Evolutionary conservation across 2,329 filamentous ascomycete genomes (phyloP).

Genomic region (Cladosporium sphaerospermum): DNA sequence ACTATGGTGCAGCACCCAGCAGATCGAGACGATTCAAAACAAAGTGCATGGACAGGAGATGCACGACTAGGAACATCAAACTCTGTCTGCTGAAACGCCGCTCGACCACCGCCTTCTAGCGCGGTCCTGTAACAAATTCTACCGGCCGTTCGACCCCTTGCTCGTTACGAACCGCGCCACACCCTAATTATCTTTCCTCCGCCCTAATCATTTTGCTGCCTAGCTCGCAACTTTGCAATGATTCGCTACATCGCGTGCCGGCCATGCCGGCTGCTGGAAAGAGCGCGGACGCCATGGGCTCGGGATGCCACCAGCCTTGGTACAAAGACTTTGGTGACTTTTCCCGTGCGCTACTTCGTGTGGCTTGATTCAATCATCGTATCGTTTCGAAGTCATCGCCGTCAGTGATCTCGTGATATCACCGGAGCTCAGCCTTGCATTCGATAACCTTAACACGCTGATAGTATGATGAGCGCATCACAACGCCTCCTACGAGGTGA

Average conservation of each 20-base stretch:
- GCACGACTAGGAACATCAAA: background rate
- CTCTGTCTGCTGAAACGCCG: constrained; percentile 3
- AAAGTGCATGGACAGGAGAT: background rate
- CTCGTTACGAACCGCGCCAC: background rate
- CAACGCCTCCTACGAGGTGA: background rate
- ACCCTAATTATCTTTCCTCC: background rate
- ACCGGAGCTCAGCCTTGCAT: no score
- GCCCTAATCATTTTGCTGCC: background rate
- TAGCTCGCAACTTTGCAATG: background rate
- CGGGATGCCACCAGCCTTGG: background rate
- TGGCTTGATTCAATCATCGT: no score
- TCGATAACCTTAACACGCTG: background rate
- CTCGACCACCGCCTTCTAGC: constrained; percentile 8
- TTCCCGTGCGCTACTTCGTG: no score
- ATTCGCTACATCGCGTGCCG: background rate
- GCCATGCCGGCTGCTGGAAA: background rate
- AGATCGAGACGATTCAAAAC: background rate
- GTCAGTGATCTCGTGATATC: no score
- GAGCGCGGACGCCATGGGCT: constrained; percentile 6
- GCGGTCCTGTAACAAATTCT: constrained; percentile 7
- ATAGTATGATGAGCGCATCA: background rate
- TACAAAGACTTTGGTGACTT: no score
- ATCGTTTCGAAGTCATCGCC: no score
- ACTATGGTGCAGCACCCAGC: constrained; percentile 7
- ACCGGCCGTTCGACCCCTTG: constrained; percentile 6